phyloP scores from a whole-genome alignment of 2,329 filamentous ascomycete species.

The Venturia carpophila region DNA sequence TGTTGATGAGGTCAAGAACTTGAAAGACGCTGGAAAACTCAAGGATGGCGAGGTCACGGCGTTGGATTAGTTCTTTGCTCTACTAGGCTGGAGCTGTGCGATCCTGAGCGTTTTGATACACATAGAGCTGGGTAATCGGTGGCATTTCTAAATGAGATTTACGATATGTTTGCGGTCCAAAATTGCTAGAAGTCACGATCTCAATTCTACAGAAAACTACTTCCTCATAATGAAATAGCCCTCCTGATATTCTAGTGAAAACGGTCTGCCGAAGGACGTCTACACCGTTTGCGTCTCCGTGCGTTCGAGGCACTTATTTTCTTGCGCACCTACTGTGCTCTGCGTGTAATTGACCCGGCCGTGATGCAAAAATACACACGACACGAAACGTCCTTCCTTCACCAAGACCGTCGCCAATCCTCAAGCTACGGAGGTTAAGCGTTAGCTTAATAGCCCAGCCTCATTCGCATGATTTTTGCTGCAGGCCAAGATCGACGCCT shows the following conservation, averaged over 20 bases:
- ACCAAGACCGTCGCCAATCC: background rate
- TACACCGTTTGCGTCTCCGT: background rate
- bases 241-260: background rate
- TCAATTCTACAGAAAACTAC: background rate
- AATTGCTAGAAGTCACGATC: background rate
- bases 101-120: constrained; percentile 11
- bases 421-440: background rate
- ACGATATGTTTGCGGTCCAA: background rate
- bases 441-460: background rate
- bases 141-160: constrained; percentile 7
- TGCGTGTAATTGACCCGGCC: background rate
- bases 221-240: background rate
- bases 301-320: background rate
- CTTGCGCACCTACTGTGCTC: background rate
- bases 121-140: background rate
- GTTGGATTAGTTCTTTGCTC: constrained; percentile 19
- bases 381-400: background rate
- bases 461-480: background rate
- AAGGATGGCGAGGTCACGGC: constrained; percentile 75
- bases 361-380: background rate
- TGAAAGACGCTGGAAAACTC: constrained; percentile 75
- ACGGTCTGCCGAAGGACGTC: background rate
- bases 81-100: background rate
- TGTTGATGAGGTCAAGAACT: constrained; percentile 65
- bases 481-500: constrained; percentile 6